Conservation (phyloP, 2,329 filamentous ascomycete genomes). For the Sclerotinia borealis region DNA sequence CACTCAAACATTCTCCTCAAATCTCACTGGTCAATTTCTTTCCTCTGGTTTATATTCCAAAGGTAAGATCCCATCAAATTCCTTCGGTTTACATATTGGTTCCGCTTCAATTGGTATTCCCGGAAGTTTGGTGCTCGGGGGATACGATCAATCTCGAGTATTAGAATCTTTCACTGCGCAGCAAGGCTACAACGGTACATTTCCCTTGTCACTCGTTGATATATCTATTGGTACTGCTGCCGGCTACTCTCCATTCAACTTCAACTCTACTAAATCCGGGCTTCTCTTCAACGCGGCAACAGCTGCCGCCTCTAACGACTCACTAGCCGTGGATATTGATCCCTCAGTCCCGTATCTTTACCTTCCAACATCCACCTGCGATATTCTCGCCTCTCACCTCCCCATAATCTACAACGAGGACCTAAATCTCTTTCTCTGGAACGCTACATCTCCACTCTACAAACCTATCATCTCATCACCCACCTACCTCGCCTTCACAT, state of each 20-base stretch:
- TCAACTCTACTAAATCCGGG: conserved; percentile 11
- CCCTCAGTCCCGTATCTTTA: conserved; percentile 31
- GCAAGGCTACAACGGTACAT: conserved; percentile 7
- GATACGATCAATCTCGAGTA: conserved; percentile 21
- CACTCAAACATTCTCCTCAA: neutral
- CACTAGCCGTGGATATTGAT: conserved; percentile 16
- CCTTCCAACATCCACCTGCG: conserved; percentile 33
- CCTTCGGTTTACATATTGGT: conserved; percentile 24
- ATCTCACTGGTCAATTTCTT: neutral
- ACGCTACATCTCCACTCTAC: conserved; percentile 27
- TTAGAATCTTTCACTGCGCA: conserved; percentile 16
- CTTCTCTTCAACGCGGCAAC: conserved; percentile 12
- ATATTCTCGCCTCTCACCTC: conserved; percentile 31
- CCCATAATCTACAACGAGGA: conserved; percentile 30
- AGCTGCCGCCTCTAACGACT: conserved; percentile 12
- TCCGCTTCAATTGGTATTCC: conserved; percentile 16
- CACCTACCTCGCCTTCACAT: conserved; percentile 34
- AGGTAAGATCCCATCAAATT: conserved; percentile 18
- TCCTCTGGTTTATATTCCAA: neutral
- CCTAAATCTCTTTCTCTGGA: conserved; percentile 34
- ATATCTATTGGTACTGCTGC: conserved; percentile 21
- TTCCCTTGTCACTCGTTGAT: conserved; percentile 9
- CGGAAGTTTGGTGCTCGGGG: conserved; percentile 20
- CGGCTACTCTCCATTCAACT: conserved; percentile 18
- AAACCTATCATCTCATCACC: conserved; percentile 32